These are phyloP conservation scores for Mucor sp. DNA, from an alignment of 371 early-diverging fungal species.

Conservation along the genomic window DNA sequence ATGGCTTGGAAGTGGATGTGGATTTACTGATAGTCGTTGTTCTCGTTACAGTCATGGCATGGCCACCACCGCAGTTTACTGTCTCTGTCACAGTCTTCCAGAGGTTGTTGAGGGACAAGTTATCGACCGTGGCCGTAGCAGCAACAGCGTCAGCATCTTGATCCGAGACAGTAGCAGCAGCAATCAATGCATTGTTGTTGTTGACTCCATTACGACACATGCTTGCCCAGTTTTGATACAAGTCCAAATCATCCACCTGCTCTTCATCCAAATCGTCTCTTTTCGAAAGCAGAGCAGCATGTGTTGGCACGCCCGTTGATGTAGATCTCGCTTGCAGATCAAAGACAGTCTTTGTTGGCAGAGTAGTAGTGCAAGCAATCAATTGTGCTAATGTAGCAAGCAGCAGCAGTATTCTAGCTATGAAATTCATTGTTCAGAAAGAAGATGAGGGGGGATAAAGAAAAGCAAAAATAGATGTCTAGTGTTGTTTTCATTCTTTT, in stretches of 20 bases:
- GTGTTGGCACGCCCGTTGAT: not conserved
- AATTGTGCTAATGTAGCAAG: not conserved
- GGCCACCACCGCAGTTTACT: slow-evolving; percentile 39
- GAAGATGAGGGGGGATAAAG: not conserved
- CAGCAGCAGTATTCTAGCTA: not conserved
- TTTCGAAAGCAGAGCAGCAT: slow-evolving; percentile 5
- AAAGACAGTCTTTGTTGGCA: slow-evolving; percentile 9
- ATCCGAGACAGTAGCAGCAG: not conserved
- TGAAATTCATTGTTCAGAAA: not conserved
- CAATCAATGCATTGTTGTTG: slow-evolving; percentile 12
- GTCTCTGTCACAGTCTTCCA: slow-evolving; percentile 43
- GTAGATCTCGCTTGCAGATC: not conserved
- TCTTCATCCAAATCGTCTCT: slow-evolving; percentile 33
- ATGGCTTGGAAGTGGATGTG: slow-evolving; percentile 7
- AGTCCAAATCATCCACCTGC: slow-evolving; percentile 22
- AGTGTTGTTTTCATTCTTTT: not conserved
- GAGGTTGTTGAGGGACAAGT: slow-evolving; percentile 14
- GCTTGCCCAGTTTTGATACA: slow-evolving; percentile 38
- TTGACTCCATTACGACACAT: slow-evolving; percentile 22
- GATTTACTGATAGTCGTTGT: slow-evolving; percentile 14
- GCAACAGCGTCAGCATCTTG: not conserved
- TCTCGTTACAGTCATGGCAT: slow-evolving; percentile 40
- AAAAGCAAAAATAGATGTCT: slow-evolving; percentile 4
- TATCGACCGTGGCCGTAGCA: not conserved
- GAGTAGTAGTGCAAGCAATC: not conserved